A percentile compares a stretch with the other conserved stretches of the same genome.
Conservation (phyloP, 805 yeast genomes). For the Metschnikowia gruessii region DNA sequence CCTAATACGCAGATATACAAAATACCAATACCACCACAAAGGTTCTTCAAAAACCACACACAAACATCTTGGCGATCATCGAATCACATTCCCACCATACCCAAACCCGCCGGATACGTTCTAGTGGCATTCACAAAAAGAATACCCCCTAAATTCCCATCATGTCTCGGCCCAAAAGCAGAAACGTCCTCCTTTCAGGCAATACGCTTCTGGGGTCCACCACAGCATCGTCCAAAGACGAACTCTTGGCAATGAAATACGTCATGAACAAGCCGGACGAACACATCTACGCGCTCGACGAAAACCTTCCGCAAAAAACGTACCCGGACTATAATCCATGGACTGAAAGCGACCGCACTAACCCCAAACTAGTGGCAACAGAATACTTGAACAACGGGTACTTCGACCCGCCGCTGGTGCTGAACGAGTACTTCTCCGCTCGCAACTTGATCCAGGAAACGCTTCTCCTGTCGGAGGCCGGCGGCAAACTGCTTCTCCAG, state of each 20-base stretch:
- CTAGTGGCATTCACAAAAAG: too few species aligned
- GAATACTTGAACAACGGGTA: slow-evolving; percentile 65
- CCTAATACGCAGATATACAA: too few species aligned
- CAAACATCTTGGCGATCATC: too few species aligned
- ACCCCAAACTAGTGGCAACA: slow-evolving; percentile 47
- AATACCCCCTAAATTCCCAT: neutral
- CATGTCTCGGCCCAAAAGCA: slow-evolving; percentile 14
- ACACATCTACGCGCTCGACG: slow-evolving; percentile 36
- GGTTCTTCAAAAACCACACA: too few species aligned
- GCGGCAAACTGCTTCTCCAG: slow-evolving; percentile 33
- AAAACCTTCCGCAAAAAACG: slow-evolving; percentile 17
- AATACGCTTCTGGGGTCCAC: slow-evolving; percentile 17
- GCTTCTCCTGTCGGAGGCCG: slow-evolving; percentile 34
- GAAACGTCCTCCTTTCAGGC: slow-evolving; percentile 18
- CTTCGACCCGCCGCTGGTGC: slow-evolving; percentile 58
- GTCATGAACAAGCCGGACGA: slow-evolving; percentile 35
- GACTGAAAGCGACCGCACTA: slow-evolving; percentile 36
- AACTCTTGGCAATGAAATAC: slow-evolving; percentile 34
- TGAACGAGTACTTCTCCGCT: slow-evolving; percentile 69
- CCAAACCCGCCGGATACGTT: too few species aligned
- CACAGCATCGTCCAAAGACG: slow-evolving; percentile 27
- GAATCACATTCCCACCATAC: too few species aligned
- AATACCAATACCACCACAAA: neutral
- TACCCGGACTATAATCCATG: slow-evolving; percentile 77
- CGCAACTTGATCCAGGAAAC: slow-evolving; percentile 54